phyloP scores from a whole-genome alignment of 2,329 filamentous ascomycete genomes.

The Byssochlamys sp. region DNA sequence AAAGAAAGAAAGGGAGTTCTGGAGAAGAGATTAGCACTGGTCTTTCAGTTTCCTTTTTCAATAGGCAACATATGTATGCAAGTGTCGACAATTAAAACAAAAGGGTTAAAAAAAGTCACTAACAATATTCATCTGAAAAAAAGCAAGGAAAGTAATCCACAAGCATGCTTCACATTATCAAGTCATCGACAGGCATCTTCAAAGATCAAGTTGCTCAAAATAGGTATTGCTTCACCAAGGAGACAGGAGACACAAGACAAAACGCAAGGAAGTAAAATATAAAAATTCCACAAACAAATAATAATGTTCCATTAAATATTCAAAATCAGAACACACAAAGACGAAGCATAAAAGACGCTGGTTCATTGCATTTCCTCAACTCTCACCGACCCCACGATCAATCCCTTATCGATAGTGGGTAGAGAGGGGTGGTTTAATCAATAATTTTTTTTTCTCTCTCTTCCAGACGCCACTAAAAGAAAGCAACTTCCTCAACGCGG shows the following conservation, averaged over 20 bases:
- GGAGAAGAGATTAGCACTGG: too few relatives aligned
- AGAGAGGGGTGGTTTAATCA: not conserved
- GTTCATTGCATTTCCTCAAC: not conserved
- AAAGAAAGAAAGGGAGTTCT: too few relatives aligned
- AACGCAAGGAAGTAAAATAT: not conserved
- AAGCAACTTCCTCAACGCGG: not conserved
- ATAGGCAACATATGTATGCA: too few relatives aligned
- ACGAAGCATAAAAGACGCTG: not conserved
- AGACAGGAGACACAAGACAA: not conserved
- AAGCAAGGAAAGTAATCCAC: too few relatives aligned
- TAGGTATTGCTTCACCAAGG: too few relatives aligned
- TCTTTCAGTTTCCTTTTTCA: not conserved
- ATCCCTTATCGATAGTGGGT: not conserved
- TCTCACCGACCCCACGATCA: not conserved
- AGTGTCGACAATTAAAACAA: too few relatives aligned
- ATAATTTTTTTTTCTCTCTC: not conserved
- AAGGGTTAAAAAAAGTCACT: too few relatives aligned
- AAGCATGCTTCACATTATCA: too few relatives aligned
- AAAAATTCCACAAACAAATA: not conserved
- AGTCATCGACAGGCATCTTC: too few relatives aligned
- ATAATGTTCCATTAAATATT: not conserved
- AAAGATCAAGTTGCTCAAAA: too few relatives aligned
- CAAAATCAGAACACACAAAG: not conserved
- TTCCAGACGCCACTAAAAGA: not conserved
- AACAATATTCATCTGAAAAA: too few relatives aligned